These are phyloP conservation scores for Magnolia changhungtana DNA, from an alignment of 164 flowering plant genomes.

Conservation along the genomic window DNA sequence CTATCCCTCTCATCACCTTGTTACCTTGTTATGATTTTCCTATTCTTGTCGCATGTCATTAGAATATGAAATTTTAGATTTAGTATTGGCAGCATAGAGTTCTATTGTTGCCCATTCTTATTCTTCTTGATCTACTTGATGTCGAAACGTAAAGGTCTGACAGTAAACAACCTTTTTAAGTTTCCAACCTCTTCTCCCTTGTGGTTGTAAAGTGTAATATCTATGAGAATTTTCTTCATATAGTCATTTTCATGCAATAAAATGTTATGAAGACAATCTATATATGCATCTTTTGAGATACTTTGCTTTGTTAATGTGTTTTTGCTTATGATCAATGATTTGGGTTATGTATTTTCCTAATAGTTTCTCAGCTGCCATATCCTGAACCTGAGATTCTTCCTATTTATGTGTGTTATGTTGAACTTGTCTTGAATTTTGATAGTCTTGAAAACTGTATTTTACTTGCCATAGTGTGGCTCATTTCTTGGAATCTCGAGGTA, in stretches of 20 bases:
- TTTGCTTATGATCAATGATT: background rate
- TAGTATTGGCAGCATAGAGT: too few species aligned
- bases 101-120: too few species aligned
- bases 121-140: background rate
- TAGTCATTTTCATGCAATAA: background rate
- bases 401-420: background rate
- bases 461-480: conserved; percentile 65
- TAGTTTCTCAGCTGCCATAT: background rate
- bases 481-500: conserved; percentile 96
- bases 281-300: too few species aligned
- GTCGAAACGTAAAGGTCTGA: background rate
- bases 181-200: background rate
- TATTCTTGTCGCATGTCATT: too few species aligned
- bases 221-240: background rate
- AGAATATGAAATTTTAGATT: too few species aligned
- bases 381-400: background rate
- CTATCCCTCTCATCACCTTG: too few species aligned
- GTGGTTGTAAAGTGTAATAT: too few species aligned
- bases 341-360: background rate
- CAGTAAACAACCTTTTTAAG: background rate
- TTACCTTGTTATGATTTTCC: too few species aligned
- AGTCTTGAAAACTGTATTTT: conserved; percentile 1
- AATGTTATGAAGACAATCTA: too few species aligned
- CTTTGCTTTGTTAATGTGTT: too few species aligned
- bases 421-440: conserved; percentile 7